Conservation (phyloP, 345 rosid genomes). For the Balakata baccata region DNA sequence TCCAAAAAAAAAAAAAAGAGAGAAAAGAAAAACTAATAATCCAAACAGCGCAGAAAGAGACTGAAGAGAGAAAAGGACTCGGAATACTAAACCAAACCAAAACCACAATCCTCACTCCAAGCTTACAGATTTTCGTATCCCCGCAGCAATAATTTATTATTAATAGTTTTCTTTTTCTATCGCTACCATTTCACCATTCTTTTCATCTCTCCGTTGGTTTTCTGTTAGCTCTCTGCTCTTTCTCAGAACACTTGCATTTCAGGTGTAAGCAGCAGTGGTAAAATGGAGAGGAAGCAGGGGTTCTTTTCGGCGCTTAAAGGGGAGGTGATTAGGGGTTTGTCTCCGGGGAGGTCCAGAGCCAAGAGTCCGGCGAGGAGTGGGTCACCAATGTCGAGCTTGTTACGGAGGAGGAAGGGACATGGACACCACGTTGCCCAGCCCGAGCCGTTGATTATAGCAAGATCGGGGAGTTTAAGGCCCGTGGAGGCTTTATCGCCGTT, state of each 20-base stretch:
- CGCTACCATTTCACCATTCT: neutral
- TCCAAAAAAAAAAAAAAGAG: neutral
- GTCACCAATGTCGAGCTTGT: constrained; percentile 28
- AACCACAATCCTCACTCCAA: neutral
- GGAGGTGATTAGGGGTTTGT: constrained; percentile 25
- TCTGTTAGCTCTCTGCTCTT: neutral
- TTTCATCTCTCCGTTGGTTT: neutral
- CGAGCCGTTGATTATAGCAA: constrained; percentile 22
- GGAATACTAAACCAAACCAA: neutral
- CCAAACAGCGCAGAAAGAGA: neutral
- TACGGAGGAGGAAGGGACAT: constrained; percentile 20
- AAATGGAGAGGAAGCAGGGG: constrained; percentile 35
- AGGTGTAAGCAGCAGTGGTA: neutral
- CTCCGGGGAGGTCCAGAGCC: constrained; percentile 23
- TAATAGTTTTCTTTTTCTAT: neutral
- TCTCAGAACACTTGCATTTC: neutral
- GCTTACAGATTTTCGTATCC: constrained; percentile 6
- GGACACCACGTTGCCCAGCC: constrained; percentile 17
- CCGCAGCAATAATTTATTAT: constrained; percentile 1
- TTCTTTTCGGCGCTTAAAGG: constrained; percentile 24
- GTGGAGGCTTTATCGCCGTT: constrained; percentile 69
- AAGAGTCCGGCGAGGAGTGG: constrained; percentile 27
- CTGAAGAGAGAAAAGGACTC: neutral
- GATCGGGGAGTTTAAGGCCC: constrained; percentile 59
- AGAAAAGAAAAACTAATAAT: neutral